phyloP scores from a whole-genome alignment of 192 early-diverging fungal species.

The Spizellomyces punctatus region DNA sequence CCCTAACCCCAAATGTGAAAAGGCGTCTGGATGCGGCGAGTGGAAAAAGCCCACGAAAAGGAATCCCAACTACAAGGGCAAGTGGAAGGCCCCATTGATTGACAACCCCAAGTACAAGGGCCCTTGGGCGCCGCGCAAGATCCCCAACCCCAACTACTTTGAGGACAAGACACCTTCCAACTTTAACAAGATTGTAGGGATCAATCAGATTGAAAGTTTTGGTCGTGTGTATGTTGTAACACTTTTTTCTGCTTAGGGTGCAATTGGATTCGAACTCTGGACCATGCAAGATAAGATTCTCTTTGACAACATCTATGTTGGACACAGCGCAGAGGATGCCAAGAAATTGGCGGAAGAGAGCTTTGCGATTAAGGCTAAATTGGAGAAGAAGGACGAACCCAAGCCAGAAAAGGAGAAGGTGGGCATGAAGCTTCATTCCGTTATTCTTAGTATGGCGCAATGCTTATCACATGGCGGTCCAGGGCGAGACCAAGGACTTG shows the following conservation, averaged over 20 bases:
- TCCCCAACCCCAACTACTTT: constrained; percentile 82
- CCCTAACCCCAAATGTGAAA: constrained; percentile 83
- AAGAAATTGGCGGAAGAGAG: constrained; percentile 72
- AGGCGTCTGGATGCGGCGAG: constrained; percentile 72
- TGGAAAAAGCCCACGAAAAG: constrained; percentile 82
- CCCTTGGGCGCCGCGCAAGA: constrained; percentile 81
- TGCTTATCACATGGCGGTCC: background rate
- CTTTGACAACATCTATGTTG: constrained; percentile 92
- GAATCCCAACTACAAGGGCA: constrained; percentile 94
- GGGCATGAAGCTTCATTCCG: background rate
- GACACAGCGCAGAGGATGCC: constrained; percentile 70
- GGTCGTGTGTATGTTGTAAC: constrained; percentile 3
- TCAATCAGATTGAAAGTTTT: background rate
- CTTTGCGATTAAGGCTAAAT: constrained; percentile 74
- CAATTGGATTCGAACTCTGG: constrained; percentile 92
- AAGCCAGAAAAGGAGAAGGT: constrained; percentile 28
- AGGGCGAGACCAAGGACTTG: background rate
- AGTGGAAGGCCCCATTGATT: constrained; percentile 82
- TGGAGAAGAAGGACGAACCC: constrained; percentile 59
- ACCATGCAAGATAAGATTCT: constrained; percentile 86
- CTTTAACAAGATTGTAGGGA: constrained; percentile 71
- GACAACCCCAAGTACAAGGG: constrained; percentile 95
- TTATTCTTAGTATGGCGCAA: background rate
- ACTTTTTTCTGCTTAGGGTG: constrained; percentile 43
- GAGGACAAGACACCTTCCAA: constrained; percentile 78